Base-by-base conservation (phyloP, 148 eudicot genomes). In the Polygonum aviculare region DNA sequence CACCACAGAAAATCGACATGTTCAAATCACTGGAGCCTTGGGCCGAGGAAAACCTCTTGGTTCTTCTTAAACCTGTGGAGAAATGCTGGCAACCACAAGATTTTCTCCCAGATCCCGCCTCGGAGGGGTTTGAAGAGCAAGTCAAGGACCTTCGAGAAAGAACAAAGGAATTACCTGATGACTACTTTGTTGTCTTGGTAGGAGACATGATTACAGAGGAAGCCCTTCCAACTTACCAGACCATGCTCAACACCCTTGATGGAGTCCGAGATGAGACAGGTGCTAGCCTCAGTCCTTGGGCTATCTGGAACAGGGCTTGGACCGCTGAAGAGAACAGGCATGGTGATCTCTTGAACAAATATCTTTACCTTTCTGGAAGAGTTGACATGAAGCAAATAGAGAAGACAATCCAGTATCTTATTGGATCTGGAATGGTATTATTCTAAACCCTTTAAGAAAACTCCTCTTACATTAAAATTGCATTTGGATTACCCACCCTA, bases 161-260 rank as follows among this genome's bases (percentile, higher is more conserved):
- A 76, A 81, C 84, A 6, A 78, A 77, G 45, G 88, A 85, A 38
- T 26, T 85, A 33, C 79, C 88, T 2, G 85, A 82, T 74, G 88
- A 85, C 72, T 85, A 82, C 77, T 76, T 85, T 70, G 88, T 85
- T 47, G 88, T 85, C 63, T 80, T 85, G 77, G 88, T 85, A 12
- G 85, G 88, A 7, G 88, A 85, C 51, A 85, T 82, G 85, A 85
- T 85, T 57, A 85, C 88, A 1, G 88, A 85, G 81, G 88, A 85
- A 80, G 88, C 85, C 60, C 88, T 85, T 69, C 85, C 88, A 11
- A 85, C 85, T 74, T 82, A 85, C 73, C 88, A 85, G 76, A 85
- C 85, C 14, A 78, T 82, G 85, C 74, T 85, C 36, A 85, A 82
- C 80, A 82, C 88, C 19, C 77, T 85, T 39, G 88, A 85, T 79